phyloP scores from a whole-genome alignment of 2,329 filamentous ascomycete genomes.

The Venturia oleaginea region DNA sequence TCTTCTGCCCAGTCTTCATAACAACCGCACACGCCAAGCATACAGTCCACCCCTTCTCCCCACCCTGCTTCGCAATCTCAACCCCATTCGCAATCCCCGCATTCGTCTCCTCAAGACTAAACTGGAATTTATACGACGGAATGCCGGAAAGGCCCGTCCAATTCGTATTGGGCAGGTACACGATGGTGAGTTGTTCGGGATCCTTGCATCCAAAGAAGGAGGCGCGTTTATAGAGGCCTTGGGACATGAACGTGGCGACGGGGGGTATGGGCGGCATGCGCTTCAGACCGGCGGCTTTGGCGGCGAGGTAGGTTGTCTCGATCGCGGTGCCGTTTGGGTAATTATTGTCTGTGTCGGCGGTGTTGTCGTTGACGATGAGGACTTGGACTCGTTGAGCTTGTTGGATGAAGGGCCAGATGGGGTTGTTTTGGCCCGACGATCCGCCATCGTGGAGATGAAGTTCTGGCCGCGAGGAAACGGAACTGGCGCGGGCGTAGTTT shows the following conservation, averaged over 20 bases:
- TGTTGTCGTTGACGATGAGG: slow-evolving; percentile 56
- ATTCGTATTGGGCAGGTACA: slow-evolving; percentile 37
- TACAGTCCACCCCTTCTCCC: slow-evolving; percentile 26
- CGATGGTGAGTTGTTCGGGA: slow-evolving; percentile 23
- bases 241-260: slow-evolving; percentile 46
- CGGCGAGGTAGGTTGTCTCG: slow-evolving; percentile 48
- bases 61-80: slow-evolving; percentile 30
- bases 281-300: slow-evolving; percentile 41
- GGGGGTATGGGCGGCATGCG: slow-evolving; percentile 52
- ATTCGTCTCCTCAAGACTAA: slow-evolving; percentile 26
- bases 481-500: slow-evolving; percentile 37
- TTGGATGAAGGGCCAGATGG: slow-evolving; percentile 44
- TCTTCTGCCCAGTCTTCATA: slow-evolving; percentile 21
- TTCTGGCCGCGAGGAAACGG: slow-evolving; percentile 27
- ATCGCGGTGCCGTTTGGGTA: slow-evolving; percentile 56
- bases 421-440: slow-evolving; percentile 41
- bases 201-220: slow-evolving; percentile 55
- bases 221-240: slow-evolving; percentile 50
- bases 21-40: slow-evolving; percentile 36
- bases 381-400: slow-evolving; percentile 48
- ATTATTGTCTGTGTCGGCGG: slow-evolving; percentile 47
- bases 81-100: slow-evolving; percentile 34
- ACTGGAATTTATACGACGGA: slow-evolving; percentile 27
- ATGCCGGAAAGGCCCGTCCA: slow-evolving; percentile 27
- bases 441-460: slow-evolving; percentile 45